Percentiles rank a stretch among this genome's conserved stretches.
Evolutionary conservation across 306 rosid species (phyloP).

Genomic region (Amphicarpaea edgeworthii): DNA sequence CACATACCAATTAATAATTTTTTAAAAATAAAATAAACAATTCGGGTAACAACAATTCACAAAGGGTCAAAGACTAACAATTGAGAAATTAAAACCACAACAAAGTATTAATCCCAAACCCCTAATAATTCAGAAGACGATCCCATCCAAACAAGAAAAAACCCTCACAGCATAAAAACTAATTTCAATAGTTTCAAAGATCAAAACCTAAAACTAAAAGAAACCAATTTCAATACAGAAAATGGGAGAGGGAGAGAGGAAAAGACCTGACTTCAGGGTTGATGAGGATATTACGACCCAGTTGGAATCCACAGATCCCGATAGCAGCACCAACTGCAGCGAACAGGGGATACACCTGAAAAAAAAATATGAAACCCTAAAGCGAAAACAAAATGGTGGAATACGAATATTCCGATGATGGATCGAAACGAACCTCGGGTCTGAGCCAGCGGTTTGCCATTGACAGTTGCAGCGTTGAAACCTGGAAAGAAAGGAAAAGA

Average conservation of each 20-base stretch:
- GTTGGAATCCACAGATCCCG: conserved; percentile 82
- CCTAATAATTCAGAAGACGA: not conserved
- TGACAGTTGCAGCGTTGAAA: conserved; percentile 46
- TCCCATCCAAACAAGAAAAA: conserved; percentile 26
- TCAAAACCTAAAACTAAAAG: not conserved
- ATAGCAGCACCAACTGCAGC: conserved; percentile 85
- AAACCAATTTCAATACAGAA: not conserved
- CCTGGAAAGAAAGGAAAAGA: not conserved
- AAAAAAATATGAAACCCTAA: conserved; percentile 1
- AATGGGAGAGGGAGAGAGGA: conserved; percentile 16
- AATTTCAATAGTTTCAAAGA: not conserved
- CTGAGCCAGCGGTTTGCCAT: conserved; percentile 77
- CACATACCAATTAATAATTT: not conserved
- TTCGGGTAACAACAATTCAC: not conserved
- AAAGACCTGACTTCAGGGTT: conserved; percentile 98
- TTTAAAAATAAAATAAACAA: not conserved
- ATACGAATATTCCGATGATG: not conserved
- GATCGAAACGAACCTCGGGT: conserved; percentile 41
- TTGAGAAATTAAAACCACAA: not conserved
- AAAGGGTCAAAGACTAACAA: not conserved
- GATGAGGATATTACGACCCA: conserved; percentile 78
- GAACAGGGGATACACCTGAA: conserved; percentile 90
- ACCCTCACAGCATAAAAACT: not conserved
- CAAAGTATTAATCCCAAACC: not conserved
- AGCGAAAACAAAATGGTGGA: not conserved